These are phyloP conservation scores for Zasmidium angulare DNA, from an alignment of 2,329 filamentous ascomycete genomes.

Conservation along the genomic window DNA sequence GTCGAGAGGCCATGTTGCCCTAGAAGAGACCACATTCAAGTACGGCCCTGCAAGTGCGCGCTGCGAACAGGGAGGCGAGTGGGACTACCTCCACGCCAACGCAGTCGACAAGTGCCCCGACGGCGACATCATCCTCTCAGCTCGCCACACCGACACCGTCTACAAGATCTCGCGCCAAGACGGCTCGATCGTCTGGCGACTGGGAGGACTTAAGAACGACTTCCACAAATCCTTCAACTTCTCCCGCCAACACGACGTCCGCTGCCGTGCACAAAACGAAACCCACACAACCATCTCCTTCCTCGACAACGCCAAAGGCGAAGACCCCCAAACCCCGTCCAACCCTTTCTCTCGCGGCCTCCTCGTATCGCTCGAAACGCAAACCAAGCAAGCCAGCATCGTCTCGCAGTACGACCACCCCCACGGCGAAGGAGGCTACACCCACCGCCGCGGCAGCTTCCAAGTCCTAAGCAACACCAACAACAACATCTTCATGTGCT, in stretches of 20 bases:
- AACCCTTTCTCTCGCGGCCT: slow-evolving; percentile 11
- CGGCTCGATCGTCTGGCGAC: slow-evolving; percentile 38
- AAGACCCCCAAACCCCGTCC: neutral
- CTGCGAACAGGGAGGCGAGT: slow-evolving; percentile 8
- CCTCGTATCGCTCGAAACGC: neutral
- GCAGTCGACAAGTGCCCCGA: slow-evolving; percentile 43
- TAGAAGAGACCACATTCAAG: slow-evolving; percentile 13
- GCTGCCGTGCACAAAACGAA: slow-evolving; percentile 4
- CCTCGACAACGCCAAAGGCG: slow-evolving; percentile 20
- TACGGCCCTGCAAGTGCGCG: neutral
- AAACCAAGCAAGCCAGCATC: neutral
- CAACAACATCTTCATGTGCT: slow-evolving; percentile 11
- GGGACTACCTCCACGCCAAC: slow-evolving; percentile 14
- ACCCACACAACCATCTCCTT: slow-evolving; percentile 18
- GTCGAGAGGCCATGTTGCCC: slow-evolving; percentile 15
- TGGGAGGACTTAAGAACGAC: slow-evolving; percentile 31
- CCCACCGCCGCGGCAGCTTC: slow-evolving; percentile 31
- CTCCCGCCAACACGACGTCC: slow-evolving; percentile 22
- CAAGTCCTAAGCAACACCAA: slow-evolving; percentile 37
- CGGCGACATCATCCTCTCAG: slow-evolving; percentile 41
- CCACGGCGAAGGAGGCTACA: neutral
- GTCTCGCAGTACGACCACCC: neutral
- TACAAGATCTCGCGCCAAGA: slow-evolving; percentile 37
- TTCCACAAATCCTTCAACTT: slow-evolving; percentile 25
- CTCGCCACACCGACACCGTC: slow-evolving; percentile 38